These are phyloP conservation scores for Cyclotella kingstonii DNA, from an alignment of 108 stramenopile genomes.

Conservation along the genomic window DNA sequence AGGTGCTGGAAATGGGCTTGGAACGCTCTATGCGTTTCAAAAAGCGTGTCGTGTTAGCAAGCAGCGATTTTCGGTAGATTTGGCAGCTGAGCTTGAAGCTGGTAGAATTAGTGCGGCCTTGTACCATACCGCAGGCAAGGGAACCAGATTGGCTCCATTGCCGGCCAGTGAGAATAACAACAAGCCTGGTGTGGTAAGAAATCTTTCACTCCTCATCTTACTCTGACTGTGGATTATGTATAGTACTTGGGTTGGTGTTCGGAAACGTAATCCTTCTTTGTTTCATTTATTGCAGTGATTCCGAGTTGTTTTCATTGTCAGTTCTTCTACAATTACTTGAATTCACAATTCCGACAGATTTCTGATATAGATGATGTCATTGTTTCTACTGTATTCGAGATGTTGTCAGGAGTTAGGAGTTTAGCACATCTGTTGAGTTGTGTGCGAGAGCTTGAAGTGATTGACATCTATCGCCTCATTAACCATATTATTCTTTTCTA, in stretches of 20 bases:
- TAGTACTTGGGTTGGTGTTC: background rate
- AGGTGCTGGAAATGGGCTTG: slow-evolving; percentile 95
- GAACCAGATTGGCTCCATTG: slow-evolving; percentile 95
- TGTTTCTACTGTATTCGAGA: too few relatives aligned
- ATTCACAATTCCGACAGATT: too few relatives aligned
- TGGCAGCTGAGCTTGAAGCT: slow-evolving; percentile 46
- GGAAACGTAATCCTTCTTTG: background rate
- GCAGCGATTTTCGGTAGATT: slow-evolving; percentile 58
- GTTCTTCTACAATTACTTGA: too few relatives aligned
- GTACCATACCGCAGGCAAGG: slow-evolving; percentile 97
- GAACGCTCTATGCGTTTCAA: slow-evolving; percentile 92
- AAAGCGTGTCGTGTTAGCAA: slow-evolving; percentile 86
- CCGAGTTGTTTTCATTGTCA: too few relatives aligned
- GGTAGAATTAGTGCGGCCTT: slow-evolving; percentile 83
- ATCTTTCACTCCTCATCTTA: too few relatives aligned
- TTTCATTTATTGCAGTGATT: too few relatives aligned
- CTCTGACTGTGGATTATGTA: background rate
- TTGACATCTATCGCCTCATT: background rate
- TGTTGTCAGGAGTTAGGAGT: too few relatives aligned
- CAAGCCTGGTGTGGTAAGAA: slow-evolving; percentile 98
- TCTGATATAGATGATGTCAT: too few relatives aligned
- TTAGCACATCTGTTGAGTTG: too few relatives aligned
- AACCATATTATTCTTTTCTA: background rate
- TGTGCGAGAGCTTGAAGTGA: background rate
- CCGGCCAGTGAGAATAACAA: slow-evolving; percentile 99